Percentiles rank a stretch among this genome's conserved stretches.
Conservation (phyloP, 2,329 filamentous ascomycete species). For the Aspergillus felis region DNA sequence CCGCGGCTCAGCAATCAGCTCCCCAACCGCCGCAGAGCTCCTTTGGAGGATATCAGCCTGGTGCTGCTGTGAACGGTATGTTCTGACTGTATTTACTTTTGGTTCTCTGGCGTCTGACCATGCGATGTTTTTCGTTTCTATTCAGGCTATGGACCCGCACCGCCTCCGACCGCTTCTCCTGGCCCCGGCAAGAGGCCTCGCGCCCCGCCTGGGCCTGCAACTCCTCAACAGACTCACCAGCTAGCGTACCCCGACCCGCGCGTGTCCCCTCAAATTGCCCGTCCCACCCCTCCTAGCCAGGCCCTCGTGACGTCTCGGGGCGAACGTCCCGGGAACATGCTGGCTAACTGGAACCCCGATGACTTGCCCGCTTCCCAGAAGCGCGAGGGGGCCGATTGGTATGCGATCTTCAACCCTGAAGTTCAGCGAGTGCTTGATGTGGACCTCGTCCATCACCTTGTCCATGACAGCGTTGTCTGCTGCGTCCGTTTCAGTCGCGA, state of each 20-base stretch:
- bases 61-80: constrained; percentile 60
- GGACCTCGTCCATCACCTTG: constrained; percentile 86
- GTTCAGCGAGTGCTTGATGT: constrained; percentile 88
- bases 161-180: constrained; percentile 80
- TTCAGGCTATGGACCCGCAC: constrained; percentile 72
- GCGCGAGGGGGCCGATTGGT: constrained; percentile 89
- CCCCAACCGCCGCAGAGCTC: constrained; percentile 68
- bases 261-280: constrained; percentile 81
- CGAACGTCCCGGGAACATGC: constrained; percentile 60
- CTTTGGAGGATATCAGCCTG: constrained; percentile 67
- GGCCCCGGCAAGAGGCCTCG: constrained; percentile 74
- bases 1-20: constrained; percentile 55
- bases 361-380: constrained; percentile 81
- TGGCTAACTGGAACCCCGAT: constrained; percentile 84
- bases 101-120: constrained; percentile 47
- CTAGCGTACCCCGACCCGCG: constrained; percentile 79
- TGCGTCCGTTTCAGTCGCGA: constrained; percentile 96
- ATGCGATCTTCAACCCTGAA: constrained; percentile 91
- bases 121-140: constrained; percentile 24
- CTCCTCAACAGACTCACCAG: constrained; percentile 85
- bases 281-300: constrained; percentile 67
- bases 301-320: constrained; percentile 35
- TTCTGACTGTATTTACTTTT: constrained; percentile 23
- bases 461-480: constrained; percentile 95
- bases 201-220: constrained; percentile 65